Evolutionary conservation across 345 rosid species (phyloP).

Genomic region (Pugionium cornutum): DNA sequence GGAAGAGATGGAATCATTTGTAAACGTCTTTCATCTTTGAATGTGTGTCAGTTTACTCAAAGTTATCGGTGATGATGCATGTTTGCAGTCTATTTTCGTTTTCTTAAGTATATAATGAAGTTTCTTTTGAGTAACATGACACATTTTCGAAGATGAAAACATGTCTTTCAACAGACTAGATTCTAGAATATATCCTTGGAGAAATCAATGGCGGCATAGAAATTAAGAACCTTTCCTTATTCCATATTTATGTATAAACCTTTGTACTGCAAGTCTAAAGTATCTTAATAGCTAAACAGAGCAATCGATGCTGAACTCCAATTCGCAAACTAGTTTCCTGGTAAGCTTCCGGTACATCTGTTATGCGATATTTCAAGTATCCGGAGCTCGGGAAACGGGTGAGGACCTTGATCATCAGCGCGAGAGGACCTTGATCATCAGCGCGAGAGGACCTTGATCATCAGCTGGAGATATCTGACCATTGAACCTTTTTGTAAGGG

Average conservation of each 20-base stretch:
- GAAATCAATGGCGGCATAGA: conserved; percentile 35
- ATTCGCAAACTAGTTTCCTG: conserved; percentile 19
- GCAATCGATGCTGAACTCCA: conserved; percentile 29
- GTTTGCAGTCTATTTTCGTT: too few species aligned
- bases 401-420: conserved; percentile 24
- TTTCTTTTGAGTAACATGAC: not conserved
- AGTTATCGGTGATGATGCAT: too few species aligned
- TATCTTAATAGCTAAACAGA: conserved; percentile 10
- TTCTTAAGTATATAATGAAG: too few species aligned
- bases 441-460: conserved; percentile 28
- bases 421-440: conserved; percentile 26
- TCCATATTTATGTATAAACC: conserved; percentile 33
- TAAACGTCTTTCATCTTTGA: too few species aligned
- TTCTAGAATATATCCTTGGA: conserved; percentile 26
- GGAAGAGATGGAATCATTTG: too few species aligned
- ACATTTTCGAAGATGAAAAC: not conserved
- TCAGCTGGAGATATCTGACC: conserved; percentile 25
- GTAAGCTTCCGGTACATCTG: conserved; percentile 27
- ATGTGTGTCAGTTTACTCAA: too few species aligned
- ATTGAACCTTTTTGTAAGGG: conserved; percentile 26
- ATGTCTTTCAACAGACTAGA: conserved; percentile 12
- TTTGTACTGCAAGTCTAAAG: conserved; percentile 35
- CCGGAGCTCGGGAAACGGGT: conserved; percentile 19
- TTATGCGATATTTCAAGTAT: conserved; percentile 30
- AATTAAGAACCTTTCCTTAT: conserved; percentile 33